Evolutionary conservation across 768 basidiomycete species (phyloP), one percentile per base, ranked within the genome.

Genomic region (Phlebiopsis flavidoalba): DNA sequence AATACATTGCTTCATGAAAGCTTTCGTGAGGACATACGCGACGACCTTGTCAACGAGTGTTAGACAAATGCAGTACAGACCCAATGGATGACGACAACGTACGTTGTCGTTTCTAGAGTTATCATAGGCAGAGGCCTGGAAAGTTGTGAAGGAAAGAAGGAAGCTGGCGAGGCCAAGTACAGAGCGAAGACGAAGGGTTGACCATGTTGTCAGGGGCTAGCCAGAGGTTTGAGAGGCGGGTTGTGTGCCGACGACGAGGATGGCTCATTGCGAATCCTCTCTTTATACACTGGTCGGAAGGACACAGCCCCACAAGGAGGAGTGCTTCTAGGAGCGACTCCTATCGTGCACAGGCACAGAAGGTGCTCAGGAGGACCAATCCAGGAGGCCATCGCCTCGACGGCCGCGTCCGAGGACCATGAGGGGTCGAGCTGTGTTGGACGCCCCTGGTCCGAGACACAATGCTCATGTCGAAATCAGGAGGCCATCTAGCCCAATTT

Each of bases 31-130:
- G 4, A 33, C 37, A 24, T 22, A 59, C 55, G 50, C 48, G 37
- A 60, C 61, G 22, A 58, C 63, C 59, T 63, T n/a, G 46, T 17
- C 50, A 15, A 26, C 53, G 24, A 49, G 40, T 64, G 19, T 12
- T 17, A 12, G 31, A 57, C 31, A 14, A 53, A 22, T 43, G 17
- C n/a, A 33, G n/a, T n/a, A 35, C 22, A 43, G 26, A 37, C 14
- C 2, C 24, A 60, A 57, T 54, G 24, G 21, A 67, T 7, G 14
- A 40, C 14, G 37, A 17, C 3, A 17, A 17, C 72, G 56, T 66
- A 78, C 77, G 55, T 79, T 78, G 57, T 79, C 75, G 37, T 69
- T 74, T 47, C 74, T 64, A 8, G 71, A 69, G 60, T 66, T 72
- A 61, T 77, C 75, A 61, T 70, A 78, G 3, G 68, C 75, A 33